Percentiles rank a stretch among this genome's conserved stretches.
Conservation (phyloP, 805 yeast genomes). For the Yamadazyma philogaea region DNA sequence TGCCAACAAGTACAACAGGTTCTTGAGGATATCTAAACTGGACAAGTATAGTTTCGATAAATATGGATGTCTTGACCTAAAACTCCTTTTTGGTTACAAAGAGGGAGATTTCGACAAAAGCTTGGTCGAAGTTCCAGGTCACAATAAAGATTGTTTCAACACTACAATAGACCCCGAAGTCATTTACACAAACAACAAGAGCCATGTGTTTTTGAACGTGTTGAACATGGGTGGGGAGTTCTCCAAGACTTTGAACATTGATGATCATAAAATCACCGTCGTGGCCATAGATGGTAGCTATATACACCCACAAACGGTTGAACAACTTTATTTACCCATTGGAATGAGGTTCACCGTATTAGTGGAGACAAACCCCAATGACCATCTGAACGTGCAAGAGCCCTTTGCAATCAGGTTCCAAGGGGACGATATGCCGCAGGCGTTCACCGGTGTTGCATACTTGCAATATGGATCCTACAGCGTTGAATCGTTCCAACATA, state of each 20-base stretch:
- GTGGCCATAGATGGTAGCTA: slow-evolving; percentile 33
- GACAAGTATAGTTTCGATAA: slow-evolving; percentile 17
- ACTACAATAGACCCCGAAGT: slow-evolving; percentile 18
- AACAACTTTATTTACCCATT: slow-evolving; percentile 29
- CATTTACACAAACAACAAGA: slow-evolving; percentile 19
- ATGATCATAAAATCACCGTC: slow-evolving; percentile 27
- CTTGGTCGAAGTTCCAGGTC: slow-evolving; percentile 24
- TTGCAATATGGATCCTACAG: slow-evolving; percentile 20
- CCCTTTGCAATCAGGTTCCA: slow-evolving; percentile 28
- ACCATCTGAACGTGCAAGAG: slow-evolving; percentile 15
- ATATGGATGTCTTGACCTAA: slow-evolving; percentile 11
- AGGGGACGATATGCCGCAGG: slow-evolving; percentile 27
- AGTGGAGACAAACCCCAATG: slow-evolving; percentile 19
- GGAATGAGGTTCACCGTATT: slow-evolving; percentile 29
- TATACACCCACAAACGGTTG: slow-evolving; percentile 21
- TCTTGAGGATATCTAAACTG: slow-evolving; percentile 14
- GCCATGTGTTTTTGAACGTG: slow-evolving; percentile 26
- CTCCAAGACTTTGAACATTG: slow-evolving; percentile 31
- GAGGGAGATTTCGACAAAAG: slow-evolving; percentile 2
- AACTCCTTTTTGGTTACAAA: slow-evolving; percentile 7
- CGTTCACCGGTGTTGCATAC: slow-evolving; percentile 24
- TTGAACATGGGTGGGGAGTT: slow-evolving; percentile 34
- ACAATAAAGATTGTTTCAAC: slow-evolving; percentile 19
- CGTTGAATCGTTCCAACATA: background rate
- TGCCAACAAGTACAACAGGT: slow-evolving; percentile 14